phyloP scores from a whole-genome alignment of 176 grass and related monocot species.

The Oryza nivara region DNA sequence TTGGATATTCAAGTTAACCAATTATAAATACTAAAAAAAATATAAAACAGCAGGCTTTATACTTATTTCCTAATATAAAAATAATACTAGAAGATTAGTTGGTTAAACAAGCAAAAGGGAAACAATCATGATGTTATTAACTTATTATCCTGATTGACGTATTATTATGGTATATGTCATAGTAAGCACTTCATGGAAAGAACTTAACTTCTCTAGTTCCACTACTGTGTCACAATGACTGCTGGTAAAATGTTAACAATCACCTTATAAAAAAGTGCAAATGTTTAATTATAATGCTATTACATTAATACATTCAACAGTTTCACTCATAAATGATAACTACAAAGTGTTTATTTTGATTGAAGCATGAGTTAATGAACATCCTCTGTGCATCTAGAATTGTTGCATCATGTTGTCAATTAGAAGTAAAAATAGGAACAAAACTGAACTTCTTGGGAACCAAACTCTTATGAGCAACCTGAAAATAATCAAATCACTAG shows the following conservation, averaged over 20 bases:
- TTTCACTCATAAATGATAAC: neutral
- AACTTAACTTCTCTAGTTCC: neutral
- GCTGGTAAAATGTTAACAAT: neutral
- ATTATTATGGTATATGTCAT: neutral
- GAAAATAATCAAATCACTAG: neutral
- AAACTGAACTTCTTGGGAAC: neutral
- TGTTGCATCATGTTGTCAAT: neutral
- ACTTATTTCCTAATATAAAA: slow-evolving; percentile 21
- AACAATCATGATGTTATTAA: neutral
- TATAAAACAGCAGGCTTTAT: neutral
- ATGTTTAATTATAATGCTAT: neutral
- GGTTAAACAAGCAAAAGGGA: slow-evolving; percentile 25
- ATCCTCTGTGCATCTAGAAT: neutral
- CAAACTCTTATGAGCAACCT: neutral
- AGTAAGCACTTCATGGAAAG: neutral
- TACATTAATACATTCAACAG: neutral
- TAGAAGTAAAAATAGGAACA: neutral
- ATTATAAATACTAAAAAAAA: slow-evolving; percentile 16
- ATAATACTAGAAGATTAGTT: neutral
- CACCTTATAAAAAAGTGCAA: neutral
- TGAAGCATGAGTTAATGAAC: neutral
- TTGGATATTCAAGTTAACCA: neutral
- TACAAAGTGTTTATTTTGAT: neutral
- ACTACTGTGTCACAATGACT: neutral
- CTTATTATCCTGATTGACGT: neutral